Conservation (phyloP, 2,329 filamentous ascomycete species). For the Botrytis hyacinthi region DNA sequence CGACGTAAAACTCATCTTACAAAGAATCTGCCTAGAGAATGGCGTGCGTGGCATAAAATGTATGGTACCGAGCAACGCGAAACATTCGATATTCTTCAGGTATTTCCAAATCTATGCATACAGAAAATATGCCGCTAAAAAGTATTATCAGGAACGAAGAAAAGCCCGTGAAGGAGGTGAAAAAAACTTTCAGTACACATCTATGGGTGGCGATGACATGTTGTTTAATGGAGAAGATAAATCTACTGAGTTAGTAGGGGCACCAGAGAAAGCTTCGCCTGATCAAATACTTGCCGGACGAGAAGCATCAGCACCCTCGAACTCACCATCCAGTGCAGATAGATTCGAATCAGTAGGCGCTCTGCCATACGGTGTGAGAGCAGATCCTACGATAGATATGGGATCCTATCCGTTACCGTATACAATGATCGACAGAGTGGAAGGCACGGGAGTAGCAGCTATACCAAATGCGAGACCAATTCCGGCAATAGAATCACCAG, state of each 20-base stretch:
- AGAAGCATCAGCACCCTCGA: neutral
- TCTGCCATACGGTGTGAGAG: neutral
- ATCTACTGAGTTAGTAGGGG: neutral
- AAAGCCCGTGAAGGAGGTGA: neutral
- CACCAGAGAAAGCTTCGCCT: neutral
- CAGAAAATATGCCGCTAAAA: neutral
- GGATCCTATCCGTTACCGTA: neutral
- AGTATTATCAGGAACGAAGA: neutral
- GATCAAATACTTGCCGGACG: neutral
- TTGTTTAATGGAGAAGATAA: neutral
- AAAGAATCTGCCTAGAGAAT: neutral
- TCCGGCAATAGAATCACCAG: neutral
- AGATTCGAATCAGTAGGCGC: neutral
- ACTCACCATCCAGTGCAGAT: neutral
- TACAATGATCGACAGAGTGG: neutral
- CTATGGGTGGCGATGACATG: neutral
- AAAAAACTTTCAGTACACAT: neutral
- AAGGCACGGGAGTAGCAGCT: neutral
- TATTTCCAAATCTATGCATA: neutral
- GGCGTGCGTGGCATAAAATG: neutral
- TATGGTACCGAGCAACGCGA: neutral
- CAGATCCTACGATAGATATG: neutral
- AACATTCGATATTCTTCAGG: neutral
- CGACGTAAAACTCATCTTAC: neutral
- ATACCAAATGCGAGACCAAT: rapidly evolving